Percentiles rank a stretch among this genome's conserved stretches.
Conservation (phyloP, 208 protist genomes). For the Leishmania turanica region DNA sequence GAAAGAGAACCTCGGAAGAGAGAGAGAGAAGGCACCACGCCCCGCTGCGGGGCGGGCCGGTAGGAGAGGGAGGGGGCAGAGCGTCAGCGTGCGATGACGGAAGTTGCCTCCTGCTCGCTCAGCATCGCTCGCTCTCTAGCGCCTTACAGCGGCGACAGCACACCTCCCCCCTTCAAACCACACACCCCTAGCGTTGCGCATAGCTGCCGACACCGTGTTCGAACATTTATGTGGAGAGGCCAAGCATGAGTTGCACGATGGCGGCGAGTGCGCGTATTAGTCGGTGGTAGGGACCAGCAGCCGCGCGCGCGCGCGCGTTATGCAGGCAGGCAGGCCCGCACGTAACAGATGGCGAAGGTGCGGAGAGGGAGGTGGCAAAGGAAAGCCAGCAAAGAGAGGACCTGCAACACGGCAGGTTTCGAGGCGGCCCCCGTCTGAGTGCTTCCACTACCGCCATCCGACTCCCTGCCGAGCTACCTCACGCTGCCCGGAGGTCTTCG, state of each 20-base stretch:
- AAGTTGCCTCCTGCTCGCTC: neutral
- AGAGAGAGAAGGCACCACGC: neutral
- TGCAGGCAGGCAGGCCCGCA: neutral
- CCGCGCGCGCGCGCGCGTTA: neutral
- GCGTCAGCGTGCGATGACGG: neutral
- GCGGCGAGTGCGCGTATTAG: neutral
- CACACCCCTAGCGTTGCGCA: neutral
- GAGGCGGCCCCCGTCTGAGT: neutral
- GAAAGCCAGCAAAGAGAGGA: neutral
- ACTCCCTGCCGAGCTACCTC: neutral
- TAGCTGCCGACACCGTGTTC: neutral
- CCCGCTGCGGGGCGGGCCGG: neutral
- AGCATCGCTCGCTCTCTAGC: neutral
- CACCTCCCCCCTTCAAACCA: neutral
- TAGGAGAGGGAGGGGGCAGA: neutral
- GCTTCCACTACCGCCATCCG: no score
- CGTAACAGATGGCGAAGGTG: neutral
- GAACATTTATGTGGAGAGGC: neutral
- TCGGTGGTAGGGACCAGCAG: neutral
- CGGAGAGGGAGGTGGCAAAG: neutral
- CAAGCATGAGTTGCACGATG: neutral
- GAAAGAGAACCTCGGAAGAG: neutral
- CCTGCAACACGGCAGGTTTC: neutral
- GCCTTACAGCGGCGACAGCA: neutral
- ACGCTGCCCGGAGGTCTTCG: conserved; percentile 26